Percentiles rank a stretch among this genome's conserved stretches.
These are phyloP conservation scores for Boletus edulis DNA, from an alignment of 768 basidiomycete species.

Conservation along the genomic window DNA sequence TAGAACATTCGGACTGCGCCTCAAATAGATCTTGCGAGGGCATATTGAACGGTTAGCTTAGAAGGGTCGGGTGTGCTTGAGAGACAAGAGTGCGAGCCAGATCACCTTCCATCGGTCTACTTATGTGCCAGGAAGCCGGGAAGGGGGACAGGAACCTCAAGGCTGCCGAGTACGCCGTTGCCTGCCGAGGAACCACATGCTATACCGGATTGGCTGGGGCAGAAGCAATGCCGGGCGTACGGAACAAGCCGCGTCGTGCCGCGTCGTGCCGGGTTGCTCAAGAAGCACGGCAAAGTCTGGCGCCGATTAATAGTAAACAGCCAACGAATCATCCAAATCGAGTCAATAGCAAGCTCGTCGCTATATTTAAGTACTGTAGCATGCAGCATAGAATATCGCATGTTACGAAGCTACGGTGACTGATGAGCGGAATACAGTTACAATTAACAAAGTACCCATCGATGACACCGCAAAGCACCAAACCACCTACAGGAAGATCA, in stretches of 20 bases:
- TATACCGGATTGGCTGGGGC: neutral
- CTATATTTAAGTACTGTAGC: too few species aligned
- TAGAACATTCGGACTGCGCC: neutral
- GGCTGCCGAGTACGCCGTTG: conserved; percentile 1
- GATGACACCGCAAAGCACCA: neutral
- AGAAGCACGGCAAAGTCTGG: neutral
- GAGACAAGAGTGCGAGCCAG: neutral
- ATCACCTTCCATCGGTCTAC: conserved; percentile 8
- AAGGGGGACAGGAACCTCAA: conserved; percentile 1
- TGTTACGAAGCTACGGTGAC: neutral
- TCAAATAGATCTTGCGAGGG: neutral
- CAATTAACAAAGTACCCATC: neutral
- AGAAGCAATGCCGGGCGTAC: neutral
- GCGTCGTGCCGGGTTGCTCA: neutral
- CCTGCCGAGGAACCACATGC: conserved; percentile 17
- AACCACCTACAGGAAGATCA: neutral
- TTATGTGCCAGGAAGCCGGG: conserved; percentile 12
- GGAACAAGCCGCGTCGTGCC: conserved; percentile 7
- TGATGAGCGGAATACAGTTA: neutral
- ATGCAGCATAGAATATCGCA: neutral
- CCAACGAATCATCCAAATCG: too few species aligned
- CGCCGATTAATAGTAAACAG: neutral
- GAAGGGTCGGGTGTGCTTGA: neutral
- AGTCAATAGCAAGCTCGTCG: too few species aligned
- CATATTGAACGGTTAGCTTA: neutral